Base-by-base conservation (phyloP, 331 rosid species). In the Stylosanthes scabra region DNA sequence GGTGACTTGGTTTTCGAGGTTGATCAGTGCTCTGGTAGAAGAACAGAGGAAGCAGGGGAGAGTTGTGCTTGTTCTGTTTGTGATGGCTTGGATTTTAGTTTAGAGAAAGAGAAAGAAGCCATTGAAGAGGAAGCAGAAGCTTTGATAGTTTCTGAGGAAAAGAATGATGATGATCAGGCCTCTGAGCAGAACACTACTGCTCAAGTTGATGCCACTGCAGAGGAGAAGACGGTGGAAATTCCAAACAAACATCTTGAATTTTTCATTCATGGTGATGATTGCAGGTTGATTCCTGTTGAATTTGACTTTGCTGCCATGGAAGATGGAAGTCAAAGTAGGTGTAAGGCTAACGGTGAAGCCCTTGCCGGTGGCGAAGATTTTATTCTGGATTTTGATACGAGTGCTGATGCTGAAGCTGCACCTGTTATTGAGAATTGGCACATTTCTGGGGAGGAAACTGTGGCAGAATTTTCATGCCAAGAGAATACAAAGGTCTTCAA, bases 281-380 rank as follows among this genome's bases (percentile, higher is more conserved):
- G 90, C 77, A 82, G 84, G 11, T 66, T 95, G 88, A 84, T 95
- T 82, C 99, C 97, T 14, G 75, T 95, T 62, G 97, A 87, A 75
- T 54, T 81, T 14, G 90, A 81, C 16, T 80, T 88, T 12, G 9
- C 74, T 0, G 46, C 74, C 70, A 56, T n/a, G 13, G 79, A 70
- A 78, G 74, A 59, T 59, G 81, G 29, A 64, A 78, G 31, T 58
- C 82, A 66, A 51, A 80, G 59, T 8, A 74, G 62, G 57, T 71
- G 57, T 28, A 78, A 81, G 78, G 82, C 58, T 46, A 83, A 37
- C 46, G 82, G 80, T 57, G 82, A 80, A 73, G 90, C 77, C 39
- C 76, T 78, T 46, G 41, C 69, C 28, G 68, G 59, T 11, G 58
- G 51, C 54, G 81, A 80, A 76, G 99, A 90, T 87, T 87, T 94